A percentile compares a stretch with the other conserved stretches of the same genome.
Conservation (phyloP, 108 stramenopile genomes). For the Nitzschia putrida region DNA sequence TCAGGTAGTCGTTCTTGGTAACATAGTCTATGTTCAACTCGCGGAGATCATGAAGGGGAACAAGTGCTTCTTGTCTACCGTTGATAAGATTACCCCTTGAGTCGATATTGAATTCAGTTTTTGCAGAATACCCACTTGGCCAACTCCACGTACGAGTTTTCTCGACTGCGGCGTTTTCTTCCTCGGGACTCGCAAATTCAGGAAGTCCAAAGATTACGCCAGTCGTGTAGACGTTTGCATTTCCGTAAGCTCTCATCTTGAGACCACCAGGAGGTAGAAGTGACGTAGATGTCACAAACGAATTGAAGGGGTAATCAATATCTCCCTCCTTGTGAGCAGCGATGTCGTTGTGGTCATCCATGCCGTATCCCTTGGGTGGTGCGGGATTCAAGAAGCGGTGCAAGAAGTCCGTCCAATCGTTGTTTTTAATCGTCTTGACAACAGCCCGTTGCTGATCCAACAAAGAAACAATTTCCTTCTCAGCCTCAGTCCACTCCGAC, state of each 20-base stretch:
- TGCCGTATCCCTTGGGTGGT: slow-evolving; percentile 20
- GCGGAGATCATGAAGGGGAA: slow-evolving; percentile 42
- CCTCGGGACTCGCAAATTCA: slow-evolving; percentile 28
- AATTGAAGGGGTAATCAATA: slow-evolving; percentile 64
- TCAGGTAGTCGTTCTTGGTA: slow-evolving; percentile 53
- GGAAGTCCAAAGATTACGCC: slow-evolving; percentile 87
- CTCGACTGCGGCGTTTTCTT: slow-evolving; percentile 61
- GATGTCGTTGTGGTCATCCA: slow-evolving; percentile 33
- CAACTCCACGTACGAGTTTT: slow-evolving; percentile 70
- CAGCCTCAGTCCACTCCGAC: slow-evolving; percentile 55
- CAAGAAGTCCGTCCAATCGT: slow-evolving; percentile 81
- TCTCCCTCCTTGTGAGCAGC: slow-evolving; percentile 18
- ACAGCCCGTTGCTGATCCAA: slow-evolving; percentile 60
- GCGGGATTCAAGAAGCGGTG: slow-evolving; percentile 52
- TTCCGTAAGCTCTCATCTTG: slow-evolving; percentile 85
- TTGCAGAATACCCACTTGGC: slow-evolving; percentile 63
- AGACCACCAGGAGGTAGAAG: slow-evolving; percentile 67
- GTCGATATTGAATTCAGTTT: slow-evolving; percentile 70
- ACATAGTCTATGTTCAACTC: slow-evolving; percentile 57
- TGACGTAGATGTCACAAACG: slow-evolving; percentile 79
- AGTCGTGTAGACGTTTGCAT: slow-evolving; percentile 63
- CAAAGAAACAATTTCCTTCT: slow-evolving; percentile 66
- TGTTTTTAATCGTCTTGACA: slow-evolving; percentile 81
- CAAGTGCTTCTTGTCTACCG: slow-evolving; percentile 67
- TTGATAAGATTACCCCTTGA: slow-evolving; percentile 58